phyloP scores from a whole-genome alignment of 208 protist species.

The Leishmania braziliensis region DNA sequence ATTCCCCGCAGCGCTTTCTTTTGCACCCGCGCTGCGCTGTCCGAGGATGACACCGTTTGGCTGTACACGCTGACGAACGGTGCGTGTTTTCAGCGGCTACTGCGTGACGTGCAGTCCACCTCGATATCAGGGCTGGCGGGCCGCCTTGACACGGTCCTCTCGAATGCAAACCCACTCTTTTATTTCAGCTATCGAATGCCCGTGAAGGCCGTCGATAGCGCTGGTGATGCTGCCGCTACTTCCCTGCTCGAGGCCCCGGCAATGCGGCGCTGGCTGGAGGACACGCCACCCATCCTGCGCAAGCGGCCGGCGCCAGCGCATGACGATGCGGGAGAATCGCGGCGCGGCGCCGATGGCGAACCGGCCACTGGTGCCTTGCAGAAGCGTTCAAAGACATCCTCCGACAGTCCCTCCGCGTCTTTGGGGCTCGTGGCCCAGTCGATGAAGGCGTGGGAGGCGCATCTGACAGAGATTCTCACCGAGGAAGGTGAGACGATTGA shows the following conservation, averaged over 20 bases:
- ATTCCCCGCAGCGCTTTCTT: slow-evolving; percentile 35
- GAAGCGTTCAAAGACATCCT: slow-evolving; percentile 28
- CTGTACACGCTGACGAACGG: slow-evolving; percentile 64
- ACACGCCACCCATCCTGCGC: slow-evolving; percentile 2
- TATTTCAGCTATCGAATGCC: slow-evolving; percentile 30
- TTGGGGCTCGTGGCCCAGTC: slow-evolving; percentile 69
- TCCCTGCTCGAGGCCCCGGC: slow-evolving; percentile 5
- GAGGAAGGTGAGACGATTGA: slow-evolving; percentile 77
- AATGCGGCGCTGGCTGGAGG: slow-evolving; percentile 18
- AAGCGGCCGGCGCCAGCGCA: not conserved
- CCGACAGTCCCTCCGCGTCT: slow-evolving; percentile 21
- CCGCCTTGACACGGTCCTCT: slow-evolving; percentile 25
- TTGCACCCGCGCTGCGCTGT: slow-evolving; percentile 26
- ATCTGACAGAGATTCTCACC: slow-evolving; percentile 49
- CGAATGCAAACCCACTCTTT: slow-evolving; percentile 24
- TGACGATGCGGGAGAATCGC: too few relatives aligned
- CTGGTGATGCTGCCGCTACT: not conserved
- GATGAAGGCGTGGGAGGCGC: slow-evolving; percentile 57
- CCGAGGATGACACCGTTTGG: slow-evolving; percentile 51
- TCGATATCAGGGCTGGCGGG: slow-evolving; percentile 11
- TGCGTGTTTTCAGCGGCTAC: slow-evolving; percentile 44
- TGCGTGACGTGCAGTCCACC: slow-evolving; percentile 2
- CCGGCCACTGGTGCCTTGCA: slow-evolving; percentile 6
- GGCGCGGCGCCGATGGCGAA: not conserved
- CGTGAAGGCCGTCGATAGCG: not conserved